A percentile compares a stretch with the other conserved stretches of the same genome.
phyloP scores from a whole-genome alignment of 1,284 basidiomycete species.

The Gymnopus androsaceus region DNA sequence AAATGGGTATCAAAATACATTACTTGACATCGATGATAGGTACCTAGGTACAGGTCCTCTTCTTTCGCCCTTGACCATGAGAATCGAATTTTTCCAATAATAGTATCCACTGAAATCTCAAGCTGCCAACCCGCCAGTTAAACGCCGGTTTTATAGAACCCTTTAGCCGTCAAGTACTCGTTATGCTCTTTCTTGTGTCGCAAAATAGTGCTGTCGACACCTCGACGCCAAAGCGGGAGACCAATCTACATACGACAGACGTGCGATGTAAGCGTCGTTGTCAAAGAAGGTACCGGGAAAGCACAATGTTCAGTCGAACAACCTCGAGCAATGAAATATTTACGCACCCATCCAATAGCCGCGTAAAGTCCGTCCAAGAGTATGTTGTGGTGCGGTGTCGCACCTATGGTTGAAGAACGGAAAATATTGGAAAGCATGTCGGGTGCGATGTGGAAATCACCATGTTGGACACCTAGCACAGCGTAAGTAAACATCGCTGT shows the following conservation, averaged over 20 bases:
- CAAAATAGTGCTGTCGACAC: constrained; percentile 34
- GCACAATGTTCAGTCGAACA: not conserved
- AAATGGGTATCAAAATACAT: not conserved
- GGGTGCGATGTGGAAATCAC: constrained; percentile 76
- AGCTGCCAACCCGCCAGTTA: not conserved
- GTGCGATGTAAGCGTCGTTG: not conserved
- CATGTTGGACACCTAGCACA: constrained; percentile 48
- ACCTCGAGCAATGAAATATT: not conserved
- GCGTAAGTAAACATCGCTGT: not conserved
- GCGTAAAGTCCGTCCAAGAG: constrained; percentile 47
- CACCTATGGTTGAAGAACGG: constrained; percentile 68
- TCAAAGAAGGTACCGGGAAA: not conserved
- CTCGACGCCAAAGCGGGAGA: constrained; percentile 36
- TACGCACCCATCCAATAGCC: constrained; percentile 16
- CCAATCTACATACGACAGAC: constrained; percentile 30
- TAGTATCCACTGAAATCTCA: not conserved
- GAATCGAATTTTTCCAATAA: not conserved
- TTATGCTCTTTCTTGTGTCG: constrained; percentile 35
- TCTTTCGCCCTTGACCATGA: not conserved
- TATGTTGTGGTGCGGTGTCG: constrained; percentile 64
- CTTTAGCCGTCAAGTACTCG: constrained; percentile 31
- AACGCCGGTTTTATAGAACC: constrained; percentile 1
- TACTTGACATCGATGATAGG: not conserved
- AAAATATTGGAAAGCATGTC: constrained; percentile 74
- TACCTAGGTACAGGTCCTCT: not conserved